Conservation (phyloP, 164 flowering plant species). For the Dillenia suffruticosa region DNA sequence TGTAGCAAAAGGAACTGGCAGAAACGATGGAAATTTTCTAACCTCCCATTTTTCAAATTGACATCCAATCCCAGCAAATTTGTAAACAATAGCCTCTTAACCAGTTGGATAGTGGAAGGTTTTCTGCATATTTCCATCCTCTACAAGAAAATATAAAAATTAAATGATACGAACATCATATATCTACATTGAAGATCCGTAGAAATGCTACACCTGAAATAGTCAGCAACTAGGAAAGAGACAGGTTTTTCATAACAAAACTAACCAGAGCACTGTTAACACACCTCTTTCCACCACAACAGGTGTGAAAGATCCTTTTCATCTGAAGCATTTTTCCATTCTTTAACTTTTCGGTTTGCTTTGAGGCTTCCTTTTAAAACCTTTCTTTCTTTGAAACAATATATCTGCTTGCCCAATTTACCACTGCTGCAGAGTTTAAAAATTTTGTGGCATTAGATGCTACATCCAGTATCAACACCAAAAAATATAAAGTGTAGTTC, state of each 20-base stretch:
- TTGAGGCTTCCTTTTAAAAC: constrained; percentile 25
- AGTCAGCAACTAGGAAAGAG: neutral
- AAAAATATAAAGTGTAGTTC: neutral
- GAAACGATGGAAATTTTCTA: constrained; percentile 10
- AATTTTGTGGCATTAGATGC: neutral
- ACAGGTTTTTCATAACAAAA: neutral
- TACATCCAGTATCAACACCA: neutral
- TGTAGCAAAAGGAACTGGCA: neutral
- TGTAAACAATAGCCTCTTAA: constrained; percentile 62
- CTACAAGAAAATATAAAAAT: constrained; percentile 35
- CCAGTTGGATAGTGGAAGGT: constrained; percentile 64
- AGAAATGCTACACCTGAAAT: neutral
- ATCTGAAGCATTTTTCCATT: constrained; percentile 22
- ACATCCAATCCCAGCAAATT: constrained; percentile 84
- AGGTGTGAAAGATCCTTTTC: constrained; percentile 65
- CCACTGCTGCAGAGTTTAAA: constrained; percentile 6
- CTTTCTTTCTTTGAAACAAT: constrained; percentile 35
- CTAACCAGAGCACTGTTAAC: neutral
- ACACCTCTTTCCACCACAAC: constrained; percentile 96
- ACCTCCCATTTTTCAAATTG: constrained; percentile 82
- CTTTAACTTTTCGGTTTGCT: constrained; percentile 44
- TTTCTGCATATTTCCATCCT: constrained; percentile 67
- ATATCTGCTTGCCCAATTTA: constrained; percentile 18
- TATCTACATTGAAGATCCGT: neutral
- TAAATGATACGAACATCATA: neutral